Base-by-base conservation (phyloP, 2,329 filamentous ascomycete species). In the Clarireedia hainanense region DNA sequence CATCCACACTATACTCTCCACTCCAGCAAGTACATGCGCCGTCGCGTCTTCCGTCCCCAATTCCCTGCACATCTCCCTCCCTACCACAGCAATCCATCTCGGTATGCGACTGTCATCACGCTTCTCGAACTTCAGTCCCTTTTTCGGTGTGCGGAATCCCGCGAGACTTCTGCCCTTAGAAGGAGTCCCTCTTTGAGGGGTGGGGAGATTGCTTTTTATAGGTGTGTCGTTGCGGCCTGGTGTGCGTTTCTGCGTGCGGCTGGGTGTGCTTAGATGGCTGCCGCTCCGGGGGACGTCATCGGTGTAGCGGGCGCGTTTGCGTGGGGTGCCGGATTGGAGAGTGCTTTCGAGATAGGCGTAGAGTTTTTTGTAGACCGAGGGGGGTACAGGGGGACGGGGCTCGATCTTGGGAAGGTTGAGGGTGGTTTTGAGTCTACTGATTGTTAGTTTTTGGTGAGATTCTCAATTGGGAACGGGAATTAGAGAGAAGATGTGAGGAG, bases 301-400 rank as follows among this genome's bases (percentile, higher is more conserved):
- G 9, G 26, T 46, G 9, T 20, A 10, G 26, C 51, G 24, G 6
- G 15, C 5, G 6, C 48, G 36, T 55, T 55, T 14, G 27, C 40
- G 23, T 64, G 70, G 49, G 24, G 55, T 52, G 15, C 60, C 58
- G 14, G 74, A 61, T 14, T 80, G 78, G 5, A 97, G 75, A 42
- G 85, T 84, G 55, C 81, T 83, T 63, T 92, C 86, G 58, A 97
- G 81, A 68, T 92, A 91, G 34, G 75, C 75, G 69, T 91, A 94
- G 39, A 97, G 77, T 57, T 89, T 89, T 65, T 88, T 88, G 75
- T 97, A 97, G 52, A 90, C 79, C 55, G 83, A 80, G 1, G 89
- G 90, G 47, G 85, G 84, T 52, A 90, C 86, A 4, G 91, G 91
- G 2, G 91, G 89, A 4, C 84, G 80, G 2, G 86, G 80, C 60